These are phyloP conservation scores for Vaccinium myrtillus DNA, from an alignment of 148 eudicot genomes.

Conservation along the genomic window DNA sequence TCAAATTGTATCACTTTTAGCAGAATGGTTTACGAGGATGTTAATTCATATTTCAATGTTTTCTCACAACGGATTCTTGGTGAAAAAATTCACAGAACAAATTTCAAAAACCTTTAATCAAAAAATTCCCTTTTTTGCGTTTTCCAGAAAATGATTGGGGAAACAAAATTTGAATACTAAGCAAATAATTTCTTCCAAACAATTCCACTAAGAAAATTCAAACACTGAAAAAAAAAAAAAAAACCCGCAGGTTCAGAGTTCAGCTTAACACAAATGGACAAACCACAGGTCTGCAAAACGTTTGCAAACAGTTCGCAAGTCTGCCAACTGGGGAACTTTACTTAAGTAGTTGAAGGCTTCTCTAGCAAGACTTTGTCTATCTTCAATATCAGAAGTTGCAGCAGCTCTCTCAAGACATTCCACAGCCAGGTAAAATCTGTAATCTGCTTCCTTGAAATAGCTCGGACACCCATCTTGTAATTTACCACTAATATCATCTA, in stretches of 20 bases:
- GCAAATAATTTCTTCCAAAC: background rate
- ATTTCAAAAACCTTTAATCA: too few species aligned
- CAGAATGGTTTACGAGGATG: background rate
- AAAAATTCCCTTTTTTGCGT: background rate
- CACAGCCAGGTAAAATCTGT: conserved; percentile 93
- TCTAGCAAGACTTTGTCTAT: conserved; percentile 79
- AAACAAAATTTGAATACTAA: background rate
- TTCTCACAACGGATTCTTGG: background rate
- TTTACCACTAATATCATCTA: conserved; percentile 84
- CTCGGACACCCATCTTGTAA: conserved; percentile 94
- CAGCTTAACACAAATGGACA: conserved; percentile 10
- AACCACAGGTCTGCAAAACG: conserved; percentile 93
- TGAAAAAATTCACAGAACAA: too few species aligned
- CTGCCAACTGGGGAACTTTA: conserved; percentile 92
- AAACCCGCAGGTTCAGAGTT: background rate
- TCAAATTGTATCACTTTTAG: background rate
- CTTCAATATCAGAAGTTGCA: conserved; percentile 62
- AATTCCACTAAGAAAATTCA: conserved; percentile 3
- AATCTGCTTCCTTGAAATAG: conserved; percentile 92
- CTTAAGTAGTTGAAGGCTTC: conserved; percentile 83
- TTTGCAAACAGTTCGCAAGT: conserved; percentile 84
- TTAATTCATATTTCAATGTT: background rate
- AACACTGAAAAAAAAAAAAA: background rate
- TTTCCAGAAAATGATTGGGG: background rate
- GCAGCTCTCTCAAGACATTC: conserved; percentile 99